These are phyloP conservation scores for Lactifluus volemus DNA, from an alignment of 768 basidiomycete genomes.

Conservation along the genomic window DNA sequence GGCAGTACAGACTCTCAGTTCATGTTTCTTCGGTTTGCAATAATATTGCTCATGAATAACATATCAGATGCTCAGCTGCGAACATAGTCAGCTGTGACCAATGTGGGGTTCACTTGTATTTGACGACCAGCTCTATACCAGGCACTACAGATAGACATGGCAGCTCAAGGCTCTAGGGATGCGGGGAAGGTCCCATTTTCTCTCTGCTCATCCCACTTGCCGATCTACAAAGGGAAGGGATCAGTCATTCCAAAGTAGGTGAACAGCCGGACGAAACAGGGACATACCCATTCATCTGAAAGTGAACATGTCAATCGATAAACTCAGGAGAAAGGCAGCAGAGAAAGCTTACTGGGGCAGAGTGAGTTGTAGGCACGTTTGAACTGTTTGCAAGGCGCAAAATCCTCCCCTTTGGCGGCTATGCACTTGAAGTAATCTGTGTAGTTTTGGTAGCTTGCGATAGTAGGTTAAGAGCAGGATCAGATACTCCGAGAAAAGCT, in stretches of 20 bases:
- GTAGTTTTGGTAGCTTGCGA: slow-evolving; percentile 84
- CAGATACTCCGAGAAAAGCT: neutral
- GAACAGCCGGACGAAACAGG: no score
- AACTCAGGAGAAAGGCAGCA: neutral
- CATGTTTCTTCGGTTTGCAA: no score
- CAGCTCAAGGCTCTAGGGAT: slow-evolving; percentile 64
- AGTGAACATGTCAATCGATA: slow-evolving; percentile 13
- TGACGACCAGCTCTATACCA: neutral
- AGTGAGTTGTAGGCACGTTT: slow-evolving; percentile 91
- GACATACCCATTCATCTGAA: slow-evolving; percentile 83
- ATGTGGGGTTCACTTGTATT: neutral
- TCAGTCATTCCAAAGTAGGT: neutral
- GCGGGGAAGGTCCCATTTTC: slow-evolving; percentile 90
- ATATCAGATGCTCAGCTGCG: no score
- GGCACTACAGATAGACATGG: neutral
- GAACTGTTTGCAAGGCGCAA: slow-evolving; percentile 98
- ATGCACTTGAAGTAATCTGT: slow-evolving; percentile 98
- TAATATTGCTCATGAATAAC: no score
- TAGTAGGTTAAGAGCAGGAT: neutral
- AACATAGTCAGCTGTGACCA: neutral
- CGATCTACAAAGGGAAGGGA: slow-evolving; percentile 41
- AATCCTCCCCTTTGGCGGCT: slow-evolving; percentile 95
- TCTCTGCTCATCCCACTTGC: slow-evolving; percentile 91
- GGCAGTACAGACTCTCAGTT: no score
- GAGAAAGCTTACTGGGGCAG: slow-evolving; percentile 79